These are phyloP conservation scores for Trichoderma guizhouense DNA, from an alignment of 2,329 filamentous ascomycete species.

Conservation along the genomic window DNA sequence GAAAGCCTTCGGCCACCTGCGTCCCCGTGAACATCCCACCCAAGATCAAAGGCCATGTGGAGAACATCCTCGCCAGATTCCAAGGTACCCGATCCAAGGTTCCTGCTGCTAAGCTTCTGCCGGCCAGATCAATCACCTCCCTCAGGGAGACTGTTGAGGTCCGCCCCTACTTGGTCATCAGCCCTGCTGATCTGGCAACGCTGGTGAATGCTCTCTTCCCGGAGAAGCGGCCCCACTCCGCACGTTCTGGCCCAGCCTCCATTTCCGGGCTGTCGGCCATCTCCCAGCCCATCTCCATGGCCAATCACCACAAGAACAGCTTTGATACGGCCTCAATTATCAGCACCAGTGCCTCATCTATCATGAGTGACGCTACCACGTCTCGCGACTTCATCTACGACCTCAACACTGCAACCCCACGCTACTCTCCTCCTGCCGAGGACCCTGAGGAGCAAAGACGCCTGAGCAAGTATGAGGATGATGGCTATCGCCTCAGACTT, in stretches of 20 bases:
- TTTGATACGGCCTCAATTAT: constrained; percentile 67
- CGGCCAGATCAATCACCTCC: constrained; percentile 68
- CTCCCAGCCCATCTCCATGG: constrained; percentile 65
- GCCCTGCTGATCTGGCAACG: constrained; percentile 74
- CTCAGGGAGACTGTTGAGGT: constrained; percentile 74
- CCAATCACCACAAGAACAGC: constrained; percentile 48
- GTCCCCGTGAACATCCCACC: constrained; percentile 49
- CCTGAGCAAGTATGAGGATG: constrained; percentile 56
- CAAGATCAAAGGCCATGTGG: constrained; percentile 64
- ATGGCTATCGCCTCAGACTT: constrained; percentile 62
- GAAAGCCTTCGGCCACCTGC: constrained; percentile 55
- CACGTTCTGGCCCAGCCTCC: constrained; percentile 64
- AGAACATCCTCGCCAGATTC: constrained; percentile 67
- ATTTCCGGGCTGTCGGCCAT: constrained; percentile 64
- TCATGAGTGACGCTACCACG: constrained; percentile 66
- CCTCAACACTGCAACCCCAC: constrained; percentile 45
- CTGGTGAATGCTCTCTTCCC: constrained; percentile 83
- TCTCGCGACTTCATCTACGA: constrained; percentile 64
- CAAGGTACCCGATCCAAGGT: constrained; percentile 49
- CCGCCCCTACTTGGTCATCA: constrained; percentile 75
- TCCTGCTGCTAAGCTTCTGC: constrained; percentile 58
- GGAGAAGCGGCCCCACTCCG: constrained; percentile 61
- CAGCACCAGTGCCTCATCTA: constrained; percentile 69
- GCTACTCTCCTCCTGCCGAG: constrained; percentile 52
- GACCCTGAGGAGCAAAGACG: constrained; percentile 44